Percentiles rank a stretch among this genome's conserved stretches.
Evolutionary conservation across 164 flowering plant genomes (phyloP).

Genomic region (Cinnamomum chago): DNA sequence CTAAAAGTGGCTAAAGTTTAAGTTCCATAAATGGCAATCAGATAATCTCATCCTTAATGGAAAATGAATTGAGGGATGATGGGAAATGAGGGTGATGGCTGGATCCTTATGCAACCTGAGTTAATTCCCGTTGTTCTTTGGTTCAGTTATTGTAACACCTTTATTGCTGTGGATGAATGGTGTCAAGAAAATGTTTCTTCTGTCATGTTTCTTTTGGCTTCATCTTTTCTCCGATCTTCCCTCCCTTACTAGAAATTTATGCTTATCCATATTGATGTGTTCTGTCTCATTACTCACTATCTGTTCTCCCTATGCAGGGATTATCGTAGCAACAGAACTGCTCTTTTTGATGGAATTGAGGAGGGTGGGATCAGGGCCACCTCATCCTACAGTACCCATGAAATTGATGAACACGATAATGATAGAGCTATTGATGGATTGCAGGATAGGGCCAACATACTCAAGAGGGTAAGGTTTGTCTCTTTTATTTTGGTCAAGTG

Average conservation of each 20-base stretch:
- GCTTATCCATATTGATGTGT: background rate
- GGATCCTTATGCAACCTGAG: too few relatives aligned
- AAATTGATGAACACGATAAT: constrained; percentile 58
- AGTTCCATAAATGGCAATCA: too few relatives aligned
- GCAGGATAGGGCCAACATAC: constrained; percentile 69
- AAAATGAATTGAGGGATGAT: too few relatives aligned
- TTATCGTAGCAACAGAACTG: constrained; percentile 43
- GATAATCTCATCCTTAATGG: too few relatives aligned
- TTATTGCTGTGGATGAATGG: background rate
- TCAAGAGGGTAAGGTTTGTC: constrained; percentile 64
- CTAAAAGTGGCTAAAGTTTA: too few relatives aligned
- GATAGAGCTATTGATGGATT: constrained; percentile 65
- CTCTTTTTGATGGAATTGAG: constrained; percentile 88
- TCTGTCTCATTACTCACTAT: background rate
- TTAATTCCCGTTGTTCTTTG: too few relatives aligned
- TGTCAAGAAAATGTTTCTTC: background rate
- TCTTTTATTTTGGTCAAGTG: constrained; percentile 17
- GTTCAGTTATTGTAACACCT: too few relatives aligned
- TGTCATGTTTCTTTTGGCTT: background rate
- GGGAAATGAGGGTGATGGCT: too few relatives aligned
- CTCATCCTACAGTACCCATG: constrained; percentile 68
- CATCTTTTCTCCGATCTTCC: background rate
- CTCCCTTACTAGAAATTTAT: background rate
- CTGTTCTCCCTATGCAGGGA: constrained; percentile 40
- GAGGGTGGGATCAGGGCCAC: constrained; percentile 88